Conservation (phyloP, 768 basidiomycete genomes). For the Rubroboletus satanas region DNA sequence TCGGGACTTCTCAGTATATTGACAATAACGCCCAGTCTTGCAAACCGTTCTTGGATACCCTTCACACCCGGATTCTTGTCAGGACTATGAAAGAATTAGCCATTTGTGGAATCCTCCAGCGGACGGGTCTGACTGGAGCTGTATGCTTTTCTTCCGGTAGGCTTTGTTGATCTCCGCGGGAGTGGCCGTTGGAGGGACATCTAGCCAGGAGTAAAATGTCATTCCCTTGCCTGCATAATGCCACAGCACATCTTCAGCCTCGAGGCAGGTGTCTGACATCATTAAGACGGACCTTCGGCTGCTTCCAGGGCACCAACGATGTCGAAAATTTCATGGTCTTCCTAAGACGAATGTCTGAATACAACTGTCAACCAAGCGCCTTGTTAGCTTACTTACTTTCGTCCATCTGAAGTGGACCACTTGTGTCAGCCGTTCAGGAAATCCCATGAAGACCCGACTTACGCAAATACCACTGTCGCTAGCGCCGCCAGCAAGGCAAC, state of each 20-base stretch:
- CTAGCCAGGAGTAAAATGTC: constrained; percentile 95
- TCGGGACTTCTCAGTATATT: constrained; percentile 76
- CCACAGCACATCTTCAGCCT: constrained; percentile 1
- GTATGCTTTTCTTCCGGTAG: constrained; percentile 87
- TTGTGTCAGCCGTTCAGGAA: background rate
- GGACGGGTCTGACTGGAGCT: constrained; percentile 70
- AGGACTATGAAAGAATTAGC: constrained; percentile 50
- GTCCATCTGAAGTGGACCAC: constrained; percentile 53
- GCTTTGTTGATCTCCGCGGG: constrained; percentile 80
- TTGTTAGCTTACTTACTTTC: constrained; percentile 42
- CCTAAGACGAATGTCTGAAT: constrained; percentile 39
- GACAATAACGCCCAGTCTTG: constrained; percentile 83
- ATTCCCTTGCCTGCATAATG: constrained; percentile 67
- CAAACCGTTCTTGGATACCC: constrained; percentile 82
- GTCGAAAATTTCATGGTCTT: constrained; percentile 97
- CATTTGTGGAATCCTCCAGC: background rate
- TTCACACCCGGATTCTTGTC: constrained; percentile 92
- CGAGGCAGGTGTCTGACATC: background rate
- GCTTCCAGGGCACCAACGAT: constrained; percentile 76
- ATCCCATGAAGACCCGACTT: constrained; percentile 30
- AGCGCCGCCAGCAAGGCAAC: constrained; percentile 50
- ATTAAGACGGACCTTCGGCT: constrained; percentile 59
- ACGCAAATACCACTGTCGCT: constrained; percentile 56
- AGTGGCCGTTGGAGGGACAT: constrained; percentile 69
- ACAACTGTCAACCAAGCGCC: background rate